Percentiles rank a stretch among this genome's conserved stretches.
These are phyloP conservation scores for Termitomyces sp. DNA, from an alignment of 768 basidiomycete species.

Conservation along the genomic window DNA sequence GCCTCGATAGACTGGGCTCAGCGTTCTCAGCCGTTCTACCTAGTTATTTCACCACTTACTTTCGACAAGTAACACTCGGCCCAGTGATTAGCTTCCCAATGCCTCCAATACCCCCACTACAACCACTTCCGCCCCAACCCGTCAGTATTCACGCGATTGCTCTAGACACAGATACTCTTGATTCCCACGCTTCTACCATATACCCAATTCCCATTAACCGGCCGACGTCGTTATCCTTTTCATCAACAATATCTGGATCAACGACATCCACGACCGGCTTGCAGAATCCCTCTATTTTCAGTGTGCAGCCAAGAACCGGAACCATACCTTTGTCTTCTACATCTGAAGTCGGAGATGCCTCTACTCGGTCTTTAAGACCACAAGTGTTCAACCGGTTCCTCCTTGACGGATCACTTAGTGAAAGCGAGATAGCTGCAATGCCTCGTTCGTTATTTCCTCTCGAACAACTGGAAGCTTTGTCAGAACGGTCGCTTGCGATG, in stretches of 20 bases:
- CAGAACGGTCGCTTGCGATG: constrained; percentile 64
- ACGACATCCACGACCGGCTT: constrained; percentile 29
- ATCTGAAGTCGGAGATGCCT: constrained; percentile 19
- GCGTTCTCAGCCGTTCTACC: constrained; percentile 54
- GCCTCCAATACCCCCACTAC: constrained; percentile 66
- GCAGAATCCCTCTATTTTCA: constrained; percentile 21
- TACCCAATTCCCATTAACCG: constrained; percentile 33
- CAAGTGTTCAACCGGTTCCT: constrained; percentile 34
- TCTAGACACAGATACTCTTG: constrained; percentile 29
- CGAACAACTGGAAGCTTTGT: constrained; percentile 42
- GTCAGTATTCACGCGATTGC: constrained; percentile 35
- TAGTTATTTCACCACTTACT: constrained; percentile 68
- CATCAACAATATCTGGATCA: constrained; percentile 42
- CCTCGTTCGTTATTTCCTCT: constrained; percentile 35
- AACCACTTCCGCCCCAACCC: constrained; percentile 47
- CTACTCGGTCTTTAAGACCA: constrained; percentile 12
- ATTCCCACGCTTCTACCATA: constrained; percentile 32
- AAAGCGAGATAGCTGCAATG: constrained; percentile 32
- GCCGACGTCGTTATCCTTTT: constrained; percentile 49
- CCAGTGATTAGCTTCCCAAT: constrained; percentile 64
- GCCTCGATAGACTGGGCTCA: neutral
- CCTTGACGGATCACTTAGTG: constrained; percentile 44
- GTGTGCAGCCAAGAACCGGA: constrained; percentile 22
- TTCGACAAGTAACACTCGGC: constrained; percentile 58
- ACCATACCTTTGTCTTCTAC: constrained; percentile 32